Evolutionary conservation across 768 basidiomycete genomes (phyloP).

Genomic region (Thelephora aurantiotincta): DNA sequence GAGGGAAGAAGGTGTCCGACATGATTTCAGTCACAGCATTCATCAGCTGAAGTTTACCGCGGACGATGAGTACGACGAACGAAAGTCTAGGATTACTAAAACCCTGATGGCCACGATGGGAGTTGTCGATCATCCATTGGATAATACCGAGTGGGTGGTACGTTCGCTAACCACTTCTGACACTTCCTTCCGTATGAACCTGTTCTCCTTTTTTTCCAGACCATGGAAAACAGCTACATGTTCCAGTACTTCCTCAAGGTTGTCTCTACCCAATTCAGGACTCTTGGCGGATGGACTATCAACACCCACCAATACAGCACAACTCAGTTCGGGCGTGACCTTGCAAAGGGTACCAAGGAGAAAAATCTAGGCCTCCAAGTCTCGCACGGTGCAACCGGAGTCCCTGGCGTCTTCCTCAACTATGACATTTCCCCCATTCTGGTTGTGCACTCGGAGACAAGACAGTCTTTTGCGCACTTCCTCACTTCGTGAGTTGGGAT

Average conservation of each 20-base stretch:
- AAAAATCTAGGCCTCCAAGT: conserved; percentile 55
- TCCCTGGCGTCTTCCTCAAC: conserved; percentile 86
- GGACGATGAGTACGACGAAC: conserved; percentile 68
- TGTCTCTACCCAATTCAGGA: conserved; percentile 87
- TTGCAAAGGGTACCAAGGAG: conserved; percentile 45
- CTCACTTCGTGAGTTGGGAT: conserved; percentile 69
- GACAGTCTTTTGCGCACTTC: conserved; percentile 97
- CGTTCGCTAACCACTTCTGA: conserved; percentile 9
- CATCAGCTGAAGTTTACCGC: conserved; percentile 72
- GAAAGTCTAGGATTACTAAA: conserved; percentile 44
- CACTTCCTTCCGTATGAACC: not conserved
- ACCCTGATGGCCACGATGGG: conserved; percentile 63
- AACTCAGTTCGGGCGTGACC: conserved; percentile 91
- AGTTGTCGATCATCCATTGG: conserved; percentile 64
- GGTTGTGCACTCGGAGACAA: conserved; percentile 78
- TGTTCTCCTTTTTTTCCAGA: conserved; percentile 25
- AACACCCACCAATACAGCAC: conserved; percentile 92
- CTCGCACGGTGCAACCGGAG: conserved; percentile 58
- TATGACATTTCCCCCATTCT: conserved; percentile 96
- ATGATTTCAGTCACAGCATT: conserved; percentile 87
- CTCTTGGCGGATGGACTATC: conserved; percentile 51
- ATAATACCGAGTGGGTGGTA: conserved; percentile 46
- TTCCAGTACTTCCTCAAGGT: conserved; percentile 99
- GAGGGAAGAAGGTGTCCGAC: conserved; percentile 71
- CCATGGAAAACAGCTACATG: conserved; percentile 76